Percentiles rank a stretch among this genome's conserved stretches.
Conservation (phyloP, 805 yeast species). For the Candida odintsovae region DNA sequence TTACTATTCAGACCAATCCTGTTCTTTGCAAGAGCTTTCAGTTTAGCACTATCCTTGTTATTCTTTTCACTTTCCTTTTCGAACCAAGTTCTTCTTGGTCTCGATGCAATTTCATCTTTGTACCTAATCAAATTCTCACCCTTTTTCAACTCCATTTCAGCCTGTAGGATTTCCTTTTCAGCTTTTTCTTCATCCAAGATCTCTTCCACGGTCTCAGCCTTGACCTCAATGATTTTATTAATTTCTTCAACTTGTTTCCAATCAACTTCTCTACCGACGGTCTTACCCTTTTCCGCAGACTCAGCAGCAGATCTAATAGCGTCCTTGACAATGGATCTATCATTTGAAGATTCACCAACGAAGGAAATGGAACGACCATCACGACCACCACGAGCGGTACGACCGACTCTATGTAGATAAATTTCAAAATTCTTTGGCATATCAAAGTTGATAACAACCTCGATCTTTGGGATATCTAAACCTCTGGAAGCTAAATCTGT, state of each 20-base stretch:
- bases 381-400: conserved; percentile 99
- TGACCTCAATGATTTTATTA: conserved; percentile 53
- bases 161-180: conserved; percentile 79
- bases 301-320: conserved; percentile 68
- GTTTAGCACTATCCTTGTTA: conserved; percentile 28
- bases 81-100: conserved; percentile 98
- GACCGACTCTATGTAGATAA: conserved; percentile 95
- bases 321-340: conserved; percentile 84
- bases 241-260: conserved; percentile 79
- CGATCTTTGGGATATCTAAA: conserved; percentile 97
- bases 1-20: conserved; percentile 42
- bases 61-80: conserved; percentile 47
- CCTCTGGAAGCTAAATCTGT: conserved; percentile 99
- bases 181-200: conserved; percentile 82
- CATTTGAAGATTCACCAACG: conserved; percentile 88
- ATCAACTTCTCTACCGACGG: conserved; percentile 86
- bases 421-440: conserved; percentile 92
- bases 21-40: conserved; percentile 41
- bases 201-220: conserved; percentile 60
- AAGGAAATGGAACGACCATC: conserved; percentile 89
- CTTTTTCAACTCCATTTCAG: conserved; percentile 85
- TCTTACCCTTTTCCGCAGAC: conserved; percentile 42
- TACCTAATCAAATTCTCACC: conserved; percentile 82
- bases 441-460: conserved; percentile 88
- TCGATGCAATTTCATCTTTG: conserved; percentile 72